phyloP scores from a whole-genome alignment of 2,329 filamentous ascomycete genomes.

The Paramyrothecium sp. region DNA sequence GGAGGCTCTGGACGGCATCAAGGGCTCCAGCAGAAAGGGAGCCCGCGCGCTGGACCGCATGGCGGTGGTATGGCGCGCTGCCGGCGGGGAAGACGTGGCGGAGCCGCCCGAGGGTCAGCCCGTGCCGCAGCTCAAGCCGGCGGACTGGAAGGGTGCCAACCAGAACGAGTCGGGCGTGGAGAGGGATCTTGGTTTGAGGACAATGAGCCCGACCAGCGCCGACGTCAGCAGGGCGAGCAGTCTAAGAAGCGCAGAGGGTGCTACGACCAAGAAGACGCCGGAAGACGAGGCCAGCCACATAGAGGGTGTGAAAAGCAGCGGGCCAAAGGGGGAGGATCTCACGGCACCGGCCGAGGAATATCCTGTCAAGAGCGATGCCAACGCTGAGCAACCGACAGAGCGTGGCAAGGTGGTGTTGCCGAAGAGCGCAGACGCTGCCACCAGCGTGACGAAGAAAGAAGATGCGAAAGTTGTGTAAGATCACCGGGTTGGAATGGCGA shows the following conservation, averaged over 20 bases:
- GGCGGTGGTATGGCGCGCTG: slow-evolving; percentile 77
- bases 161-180: slow-evolving; percentile 39
- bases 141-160: slow-evolving; percentile 71
- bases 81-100: slow-evolving; percentile 36
- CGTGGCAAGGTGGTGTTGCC: background rate
- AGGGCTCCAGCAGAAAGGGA: slow-evolving; percentile 81
- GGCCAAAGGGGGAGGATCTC: slow-evolving; percentile 33
- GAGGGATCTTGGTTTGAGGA: slow-evolving; percentile 68
- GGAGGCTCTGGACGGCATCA: slow-evolving; percentile 86
- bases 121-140: slow-evolving; percentile 66
- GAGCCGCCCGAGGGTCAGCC: slow-evolving; percentile 67
- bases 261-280: slow-evolving; percentile 5
- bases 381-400: background rate
- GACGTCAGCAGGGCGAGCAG: slow-evolving; percentile 74
- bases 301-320: slow-evolving; percentile 33
- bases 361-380: too few relatives aligned
- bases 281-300: slow-evolving; percentile 11
- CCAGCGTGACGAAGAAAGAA: background rate
- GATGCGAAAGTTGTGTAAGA: background rate
- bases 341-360: slow-evolving; percentile 6
- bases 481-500: background rate
- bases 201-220: slow-evolving; percentile 62
- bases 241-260: slow-evolving; percentile 40
- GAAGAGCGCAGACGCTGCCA: background rate
- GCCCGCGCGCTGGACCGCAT: slow-evolving; percentile 78